Base-by-base conservation (phyloP, 2,329 filamentous ascomycete genomes). In the Chalaropsis thielavioides region DNA sequence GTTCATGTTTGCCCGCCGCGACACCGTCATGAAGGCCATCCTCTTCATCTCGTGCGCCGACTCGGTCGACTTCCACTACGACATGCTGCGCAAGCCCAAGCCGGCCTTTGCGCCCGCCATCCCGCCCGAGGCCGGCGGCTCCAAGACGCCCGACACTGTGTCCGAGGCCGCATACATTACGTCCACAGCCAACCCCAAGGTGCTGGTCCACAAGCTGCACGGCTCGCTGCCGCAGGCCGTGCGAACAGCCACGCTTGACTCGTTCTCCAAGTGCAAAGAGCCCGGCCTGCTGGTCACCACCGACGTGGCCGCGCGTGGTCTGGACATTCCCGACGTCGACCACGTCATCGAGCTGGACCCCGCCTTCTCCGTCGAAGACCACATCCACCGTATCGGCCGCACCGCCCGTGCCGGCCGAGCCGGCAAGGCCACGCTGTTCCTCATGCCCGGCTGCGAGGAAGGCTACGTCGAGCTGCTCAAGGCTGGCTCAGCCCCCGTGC, bases 31-130 rank as follows among this genome's bases (percentile, higher is more conserved):
- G 89, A 97, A 99, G 75, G 89, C 88, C 24, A 96, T 99, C 67
- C 81, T 99, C 43, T 99, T 99, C 76, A 89, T 99, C 61, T 96
- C 92, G 11, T 99, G 94, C 71, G 92, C 94, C 22, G 94, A 99
- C 73, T 94, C 90, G 0, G 94, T 97, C 67, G 91, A 99, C 73
- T 99, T 96, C 71, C 92, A 97, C 74, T 97, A 91, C 73, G 88
- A 95, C 67, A 77, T 96, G 2, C 83, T 99, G 24, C 64, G 61
- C 56, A 64, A 62, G 22, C 68, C 68, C 2, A 71, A 72, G 2
- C 60, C 61, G 35, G 43, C 60, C 3, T 44, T 44, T 27, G 59
- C 41, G 13, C 41, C 60, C 22, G 27, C 24, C 43, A 35, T 62
- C 13, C 60, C 60, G 24, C 67, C 71, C 0, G 72, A 73, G 10